Evolutionary conservation across 2,329 filamentous ascomycete genomes (phyloP), one percentile per base, ranked within the genome.

Genomic region (Truncatella angustata): DNA sequence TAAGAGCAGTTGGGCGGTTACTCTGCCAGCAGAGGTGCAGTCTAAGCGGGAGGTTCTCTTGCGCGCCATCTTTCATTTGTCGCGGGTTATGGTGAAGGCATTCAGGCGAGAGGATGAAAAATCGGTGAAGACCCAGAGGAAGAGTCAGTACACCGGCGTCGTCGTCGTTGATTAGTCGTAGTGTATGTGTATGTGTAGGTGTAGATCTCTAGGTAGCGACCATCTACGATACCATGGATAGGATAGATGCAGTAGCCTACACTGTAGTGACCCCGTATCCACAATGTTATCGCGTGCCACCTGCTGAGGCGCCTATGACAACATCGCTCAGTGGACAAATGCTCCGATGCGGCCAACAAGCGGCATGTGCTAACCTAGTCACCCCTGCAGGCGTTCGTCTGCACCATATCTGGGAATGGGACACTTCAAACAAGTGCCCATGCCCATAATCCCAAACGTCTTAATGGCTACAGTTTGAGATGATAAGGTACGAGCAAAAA

Each of bases 1-100:
- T 56, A 90, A 71, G 54, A 90, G 71, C 44, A 87, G 68, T 39
- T 77, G 75, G 50, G 84, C 80, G 21, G 86, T 86, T 59, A 87
- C 80, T 72, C 80, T 81, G 69, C 78, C 78, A 50, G 80, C 74
- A 62, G 86, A 88, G 59, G 67, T 71, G 72, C 79, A 83, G 59
- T n/a, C n/a, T n/a, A n/a, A n/a, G n/a, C n/a, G n/a, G n/a, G n/a
- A n/a, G n/a, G n/a, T n/a, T n/a, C n/a, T n/a, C n/a, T n/a, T n/a
- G n/a, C n/a, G n/a, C n/a, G n/a, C n/a, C n/a, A 62, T 60, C 28
- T 62, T 60, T 43, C 53, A 67, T 47, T 30, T 53, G 47, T 20
- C 47, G 55, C 54, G 30, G 21, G 28, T 44, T 24, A 28, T 44
- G 23, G 23, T 24, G 23, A 24, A 23, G 10, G 40, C 23, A n/a